Conservation (phyloP, 2,329 filamentous ascomycete genomes). For the Hyphodiscus sp. region DNA sequence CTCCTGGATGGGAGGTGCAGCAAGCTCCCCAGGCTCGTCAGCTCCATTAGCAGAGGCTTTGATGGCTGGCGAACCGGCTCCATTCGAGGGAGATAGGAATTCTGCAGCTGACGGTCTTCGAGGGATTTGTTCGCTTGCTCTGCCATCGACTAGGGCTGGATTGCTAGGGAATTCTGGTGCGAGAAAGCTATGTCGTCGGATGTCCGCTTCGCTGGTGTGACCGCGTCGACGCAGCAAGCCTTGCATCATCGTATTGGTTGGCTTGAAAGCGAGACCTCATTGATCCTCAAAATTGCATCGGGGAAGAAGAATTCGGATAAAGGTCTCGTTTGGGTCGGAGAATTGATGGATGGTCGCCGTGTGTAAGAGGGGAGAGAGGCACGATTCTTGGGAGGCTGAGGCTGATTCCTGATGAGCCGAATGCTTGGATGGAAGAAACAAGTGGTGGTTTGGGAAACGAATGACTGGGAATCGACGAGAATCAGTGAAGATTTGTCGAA, state of each 20-base stretch:
- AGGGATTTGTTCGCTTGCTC: slow-evolving; percentile 30
- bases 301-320: not conserved
- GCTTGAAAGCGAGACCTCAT: slow-evolving; percentile 12
- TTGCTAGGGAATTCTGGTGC: slow-evolving; percentile 17
- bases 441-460: not conserved
- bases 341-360: not conserved
- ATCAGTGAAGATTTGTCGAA: not conserved
- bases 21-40: slow-evolving; percentile 8
- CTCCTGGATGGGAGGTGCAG: slow-evolving; percentile 44
- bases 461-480: not conserved
- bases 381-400: slow-evolving; percentile 1
- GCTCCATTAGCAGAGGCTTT: slow-evolving; percentile 16
- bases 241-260: slow-evolving; percentile 25
- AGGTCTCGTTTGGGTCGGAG: not conserved
- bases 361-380: no score
- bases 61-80: slow-evolving; percentile 5
- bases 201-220: slow-evolving; percentile 24
- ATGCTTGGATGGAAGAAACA: slow-evolving; percentile 2
- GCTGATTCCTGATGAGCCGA: slow-evolving; percentile 1
- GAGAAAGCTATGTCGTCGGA: slow-evolving; percentile 28
- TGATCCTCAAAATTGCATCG: slow-evolving; percentile 1
- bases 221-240: slow-evolving; percentile 26
- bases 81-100: slow-evolving; percentile 20
- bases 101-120: slow-evolving; percentile 25
- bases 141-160: slow-evolving; percentile 18